Evolutionary conservation across 108 stramenopile genomes (phyloP).

Genomic region (Poteriospumella lacustris): DNA sequence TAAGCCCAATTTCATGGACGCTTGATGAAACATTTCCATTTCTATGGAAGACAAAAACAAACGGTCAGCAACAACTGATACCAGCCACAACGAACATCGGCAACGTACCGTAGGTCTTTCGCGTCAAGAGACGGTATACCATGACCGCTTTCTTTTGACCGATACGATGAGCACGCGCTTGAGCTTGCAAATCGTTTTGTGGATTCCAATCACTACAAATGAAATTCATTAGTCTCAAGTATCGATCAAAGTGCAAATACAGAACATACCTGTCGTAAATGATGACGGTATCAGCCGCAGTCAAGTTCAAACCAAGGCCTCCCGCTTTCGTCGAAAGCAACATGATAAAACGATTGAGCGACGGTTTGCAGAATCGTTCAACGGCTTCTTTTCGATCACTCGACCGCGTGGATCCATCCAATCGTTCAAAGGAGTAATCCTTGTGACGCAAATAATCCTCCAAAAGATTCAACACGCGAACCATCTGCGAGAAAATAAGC

Average conservation of each 20-base stretch:
- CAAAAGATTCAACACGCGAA: slow-evolving; percentile 87
- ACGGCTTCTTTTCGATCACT: slow-evolving; percentile 54
- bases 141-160: slow-evolving; percentile 90
- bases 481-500: slow-evolving; percentile 96
- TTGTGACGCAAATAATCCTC: slow-evolving; percentile 80
- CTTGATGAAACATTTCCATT: slow-evolving; percentile 84
- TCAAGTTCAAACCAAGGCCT: slow-evolving; percentile 91
- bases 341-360: slow-evolving; percentile 78
- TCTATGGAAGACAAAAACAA: slow-evolving; percentile 3
- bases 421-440: slow-evolving; percentile 46
- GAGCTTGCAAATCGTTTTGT: slow-evolving; percentile 91
- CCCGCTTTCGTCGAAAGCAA: slow-evolving; percentile 89
- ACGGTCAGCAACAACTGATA: neutral
- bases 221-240: neutral
- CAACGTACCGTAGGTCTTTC: slow-evolving; percentile 75
- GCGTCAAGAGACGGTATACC: slow-evolving; percentile 85
- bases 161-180: slow-evolving; percentile 89
- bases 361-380: slow-evolving; percentile 79
- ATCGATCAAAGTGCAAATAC: neutral
- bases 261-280: slow-evolving; percentile 69
- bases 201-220: slow-evolving; percentile 78
- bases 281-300: slow-evolving; percentile 87
- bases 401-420: slow-evolving; percentile 48
- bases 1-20: slow-evolving; percentile 91
- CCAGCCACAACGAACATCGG: slow-evolving; percentile 58